Evolutionary conservation across 2,329 filamentous ascomycete genomes (phyloP), one percentile per base, ranked within the genome.

Genomic region (Sphaceloma murrayae): DNA sequence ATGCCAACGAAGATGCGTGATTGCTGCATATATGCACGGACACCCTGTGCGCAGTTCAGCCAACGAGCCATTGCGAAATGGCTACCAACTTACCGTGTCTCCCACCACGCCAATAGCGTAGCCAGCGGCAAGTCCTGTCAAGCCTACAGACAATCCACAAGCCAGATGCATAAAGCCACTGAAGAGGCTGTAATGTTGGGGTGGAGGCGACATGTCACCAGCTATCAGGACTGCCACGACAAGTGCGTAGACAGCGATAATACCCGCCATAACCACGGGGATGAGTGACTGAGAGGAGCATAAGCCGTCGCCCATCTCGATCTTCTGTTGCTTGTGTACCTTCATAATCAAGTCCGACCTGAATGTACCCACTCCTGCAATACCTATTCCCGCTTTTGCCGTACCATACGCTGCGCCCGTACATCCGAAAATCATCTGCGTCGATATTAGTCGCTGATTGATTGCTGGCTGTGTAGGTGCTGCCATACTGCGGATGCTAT

Each of bases 41-140:
- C 89, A 49, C 91, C 77, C 73, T 77, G 19, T 6, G 8, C 2
- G 11, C 6, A 5, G 7, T 10, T 46, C 16, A 45, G 30, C 17
- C 11, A 18, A 3, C 24, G 9, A 14, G 7, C 10, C 26, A 16
- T n/a, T 7, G 4, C 7, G 10, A 16, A 10, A 1, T 27, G 5
- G 16, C 7, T 5, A 16, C 39, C 42, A 27, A 62, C 72, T 49
- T 66, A 78, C 88, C 67, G 80, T 82, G 68, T 98, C 93, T 53
- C 91, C 91, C 16, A 98, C 89, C 50, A 94, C 77, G 45, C 91
- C 91, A 63, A 98, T 98, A 48, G 87, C 85, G 67, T 96, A 98
- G 44, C 91, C 91, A 49, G 91, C 91, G 22, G 91, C 88, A 43
- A 96, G 74, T 56, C 91, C 91, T 3, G 89, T 87, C 57, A 96